Evolutionary conservation across 2,329 filamentous ascomycete species (phyloP).

Genomic region (Lasiodiplodia sp.): DNA sequence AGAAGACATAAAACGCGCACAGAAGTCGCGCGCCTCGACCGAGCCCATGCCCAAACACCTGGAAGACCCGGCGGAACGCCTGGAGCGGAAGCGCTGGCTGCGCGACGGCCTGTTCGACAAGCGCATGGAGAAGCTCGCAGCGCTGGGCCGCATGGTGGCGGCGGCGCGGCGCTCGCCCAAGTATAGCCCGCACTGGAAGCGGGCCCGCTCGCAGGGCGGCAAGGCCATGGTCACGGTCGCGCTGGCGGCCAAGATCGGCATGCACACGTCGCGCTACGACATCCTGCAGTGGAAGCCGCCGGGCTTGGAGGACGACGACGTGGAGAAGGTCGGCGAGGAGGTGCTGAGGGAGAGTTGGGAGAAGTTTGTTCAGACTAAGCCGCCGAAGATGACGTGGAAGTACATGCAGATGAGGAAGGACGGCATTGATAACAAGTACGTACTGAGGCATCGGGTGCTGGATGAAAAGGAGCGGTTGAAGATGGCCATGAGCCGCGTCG

Average conservation of each 20-base stretch:
- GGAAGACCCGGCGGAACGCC: too few relatives aligned
- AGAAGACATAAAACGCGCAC: background rate
- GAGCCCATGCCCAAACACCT: too few relatives aligned
- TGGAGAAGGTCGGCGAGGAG: background rate
- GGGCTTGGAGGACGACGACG: background rate
- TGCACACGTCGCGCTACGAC: background rate
- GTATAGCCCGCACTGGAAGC: conserved; percentile 2
- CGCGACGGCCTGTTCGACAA: background rate
- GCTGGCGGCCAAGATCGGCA: background rate
- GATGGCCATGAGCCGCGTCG: conserved; percentile 1
- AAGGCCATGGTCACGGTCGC: background rate
- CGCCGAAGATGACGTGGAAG: background rate
- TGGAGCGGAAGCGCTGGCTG: background rate
- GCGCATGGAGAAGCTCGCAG: background rate
- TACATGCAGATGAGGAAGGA: background rate
- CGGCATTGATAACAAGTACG: background rate
- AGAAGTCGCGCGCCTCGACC: background rate
- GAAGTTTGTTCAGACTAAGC: background rate
- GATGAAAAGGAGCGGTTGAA: background rate
- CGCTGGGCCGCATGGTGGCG: background rate
- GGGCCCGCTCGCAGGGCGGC: background rate
- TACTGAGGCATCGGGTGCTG: background rate
- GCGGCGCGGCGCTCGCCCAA: background rate
- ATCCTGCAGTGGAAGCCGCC: conserved; percentile 2
- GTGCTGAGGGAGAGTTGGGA: background rate